Evolutionary conservation across 176 grass and related monocot species (phyloP).

Genomic region (Phoenix dactylifera): DNA sequence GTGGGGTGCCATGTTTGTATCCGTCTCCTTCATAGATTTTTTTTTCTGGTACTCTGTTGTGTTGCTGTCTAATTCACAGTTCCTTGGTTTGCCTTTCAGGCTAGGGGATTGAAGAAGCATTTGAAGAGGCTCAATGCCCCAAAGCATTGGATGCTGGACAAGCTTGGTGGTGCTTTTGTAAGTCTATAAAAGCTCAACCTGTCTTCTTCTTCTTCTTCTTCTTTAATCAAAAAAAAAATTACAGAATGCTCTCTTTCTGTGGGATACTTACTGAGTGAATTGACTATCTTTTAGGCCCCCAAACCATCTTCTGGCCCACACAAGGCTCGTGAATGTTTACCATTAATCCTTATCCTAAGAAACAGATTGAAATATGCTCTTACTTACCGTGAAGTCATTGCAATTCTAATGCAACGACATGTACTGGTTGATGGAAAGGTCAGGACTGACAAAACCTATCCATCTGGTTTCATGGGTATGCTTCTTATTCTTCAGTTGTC

Average conservation of each 20-base stretch:
- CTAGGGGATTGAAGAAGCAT: constrained; percentile 20
- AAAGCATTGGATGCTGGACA: constrained; percentile 17
- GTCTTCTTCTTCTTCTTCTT: too few species aligned
- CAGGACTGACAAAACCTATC: constrained; percentile 11
- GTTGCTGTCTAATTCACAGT: too few species aligned
- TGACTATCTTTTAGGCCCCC: constrained; percentile 5
- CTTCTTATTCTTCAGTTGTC: too few species aligned
- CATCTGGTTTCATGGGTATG: constrained; percentile 20
- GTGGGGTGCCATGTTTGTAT: too few species aligned
- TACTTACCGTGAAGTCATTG: constrained; percentile 7
- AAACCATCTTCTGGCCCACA: constrained; percentile 18
- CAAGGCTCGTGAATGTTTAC: constrained; percentile 6
- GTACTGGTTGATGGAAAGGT: constrained; percentile 10
- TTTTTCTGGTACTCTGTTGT: too few species aligned
- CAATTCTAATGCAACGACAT: constrained; percentile 13
- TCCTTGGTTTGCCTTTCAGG: background rate
- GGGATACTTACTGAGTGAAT: too few species aligned
- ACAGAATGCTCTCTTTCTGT: too few species aligned
- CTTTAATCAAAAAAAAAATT: too few species aligned
- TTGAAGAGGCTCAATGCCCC: constrained; percentile 17
- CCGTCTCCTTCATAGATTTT: too few species aligned
- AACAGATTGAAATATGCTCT: constrained; percentile 13
- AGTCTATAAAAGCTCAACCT: background rate
- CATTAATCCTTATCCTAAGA: constrained; percentile 5
- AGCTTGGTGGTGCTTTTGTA: constrained; percentile 15